Conservation (phyloP, 495 filamentous ascomycete species). For the Chaetomium cochliodes region DNA sequence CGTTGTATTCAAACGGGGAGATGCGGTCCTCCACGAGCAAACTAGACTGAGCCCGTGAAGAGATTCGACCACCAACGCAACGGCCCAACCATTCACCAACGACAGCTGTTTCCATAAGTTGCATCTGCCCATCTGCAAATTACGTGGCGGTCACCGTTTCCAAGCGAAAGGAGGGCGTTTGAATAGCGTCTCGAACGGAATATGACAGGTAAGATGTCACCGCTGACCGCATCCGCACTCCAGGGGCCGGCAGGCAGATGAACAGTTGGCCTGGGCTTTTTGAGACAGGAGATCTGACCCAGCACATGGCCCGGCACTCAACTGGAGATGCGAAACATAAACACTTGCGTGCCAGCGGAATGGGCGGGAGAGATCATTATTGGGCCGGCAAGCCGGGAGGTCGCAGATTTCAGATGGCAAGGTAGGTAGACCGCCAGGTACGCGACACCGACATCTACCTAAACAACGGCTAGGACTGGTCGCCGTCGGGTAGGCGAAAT, state of each 20-base stretch:
- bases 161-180: neutral
- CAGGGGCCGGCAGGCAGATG: conserved; percentile 25
- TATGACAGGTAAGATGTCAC: conserved; percentile 26
- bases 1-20: neutral
- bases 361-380: conserved; percentile 20
- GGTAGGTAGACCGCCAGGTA: conserved; percentile 9
- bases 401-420: conserved; percentile 6
- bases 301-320: conserved; percentile 3
- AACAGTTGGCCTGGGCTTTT: conserved; percentile 47
- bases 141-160: neutral
- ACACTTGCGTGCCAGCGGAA: conserved; percentile 9
- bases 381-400: conserved; percentile 14
- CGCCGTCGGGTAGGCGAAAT: neutral
- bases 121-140: neutral
- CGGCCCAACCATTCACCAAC: conserved; percentile 4
- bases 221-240: neutral
- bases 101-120: neutral
- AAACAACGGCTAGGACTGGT: neutral
- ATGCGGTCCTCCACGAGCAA: neutral
- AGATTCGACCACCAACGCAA: conserved; percentile 7
- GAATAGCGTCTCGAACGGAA: conserved; percentile 1
- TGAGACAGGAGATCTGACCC: conserved; percentile 21
- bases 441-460: neutral
- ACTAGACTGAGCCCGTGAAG: neutral
- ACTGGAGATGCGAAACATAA: conserved; percentile 16